Evolutionary conservation across 1,139 yeast genomes (phyloP).

Genomic region (Candida sp.): DNA sequence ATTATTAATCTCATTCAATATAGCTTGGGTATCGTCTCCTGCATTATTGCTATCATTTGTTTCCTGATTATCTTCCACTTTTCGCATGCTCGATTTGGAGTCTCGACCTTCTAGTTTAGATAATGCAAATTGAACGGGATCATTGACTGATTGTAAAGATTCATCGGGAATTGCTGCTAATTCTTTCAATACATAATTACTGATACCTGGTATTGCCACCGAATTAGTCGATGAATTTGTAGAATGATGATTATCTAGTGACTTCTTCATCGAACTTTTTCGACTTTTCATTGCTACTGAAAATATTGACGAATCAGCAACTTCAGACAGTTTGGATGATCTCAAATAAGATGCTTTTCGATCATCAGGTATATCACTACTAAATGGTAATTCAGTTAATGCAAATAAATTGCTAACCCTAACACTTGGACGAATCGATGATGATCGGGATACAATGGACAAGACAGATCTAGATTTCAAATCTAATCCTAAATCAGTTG

Average conservation of each 20-base stretch:
- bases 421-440: conserved; percentile 27
- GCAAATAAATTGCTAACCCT: conserved; percentile 40
- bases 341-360: conserved; percentile 13
- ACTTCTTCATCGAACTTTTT: conserved; percentile 15
- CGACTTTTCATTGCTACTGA: conserved; percentile 26
- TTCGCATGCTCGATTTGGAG: conserved; percentile 5
- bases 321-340: conserved; percentile 16
- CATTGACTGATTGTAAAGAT: conserved; percentile 49
- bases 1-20: conserved; percentile 38
- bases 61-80: conserved; percentile 8
- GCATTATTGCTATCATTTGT: conserved; percentile 8
- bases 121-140: conserved; percentile 73
- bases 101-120: conserved; percentile 72
- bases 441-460: conserved; percentile 22
- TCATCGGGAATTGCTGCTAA: conserved; percentile 83
- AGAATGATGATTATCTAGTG: conserved; percentile 10
- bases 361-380: conserved; percentile 16
- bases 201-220: conserved; percentile 59
- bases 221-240: conserved; percentile 23
- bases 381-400: conserved; percentile 41
- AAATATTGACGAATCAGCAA: conserved; percentile 35
- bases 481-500: conserved; percentile 22
- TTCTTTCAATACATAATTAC: conserved; percentile 60
- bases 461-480: conserved; percentile 16
- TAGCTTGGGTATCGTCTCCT: conserved; percentile 29